phyloP scores from a whole-genome alignment of 768 basidiomycete species.

The Psilocybe subaeruginosa region DNA sequence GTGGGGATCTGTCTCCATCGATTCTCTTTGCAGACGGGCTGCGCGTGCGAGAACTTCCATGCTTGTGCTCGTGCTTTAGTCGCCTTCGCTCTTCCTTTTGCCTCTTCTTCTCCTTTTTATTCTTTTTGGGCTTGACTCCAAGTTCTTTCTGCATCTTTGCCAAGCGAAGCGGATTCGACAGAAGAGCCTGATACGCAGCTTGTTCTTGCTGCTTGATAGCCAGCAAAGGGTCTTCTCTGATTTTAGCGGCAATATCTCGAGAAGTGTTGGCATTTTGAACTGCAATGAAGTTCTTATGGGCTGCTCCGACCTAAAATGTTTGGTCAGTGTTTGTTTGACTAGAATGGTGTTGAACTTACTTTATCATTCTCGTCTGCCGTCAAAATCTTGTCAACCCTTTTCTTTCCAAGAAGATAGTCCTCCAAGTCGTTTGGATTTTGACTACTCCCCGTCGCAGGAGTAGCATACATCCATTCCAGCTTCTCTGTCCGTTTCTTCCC shows the following conservation, averaged over 20 bases:
- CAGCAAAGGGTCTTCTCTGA: constrained; percentile 96
- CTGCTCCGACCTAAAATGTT: constrained; percentile 66
- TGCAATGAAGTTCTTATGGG: constrained; percentile 93
- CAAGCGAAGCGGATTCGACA: constrained; percentile 85
- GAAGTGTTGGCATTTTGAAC: constrained; percentile 91
- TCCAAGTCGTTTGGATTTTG: constrained; percentile 92
- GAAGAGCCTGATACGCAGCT: constrained; percentile 83
- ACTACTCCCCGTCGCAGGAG: constrained; percentile 87
- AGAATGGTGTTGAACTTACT: constrained; percentile 29
- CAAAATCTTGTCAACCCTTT: constrained; percentile 94
- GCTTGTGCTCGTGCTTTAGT: constrained; percentile 42
- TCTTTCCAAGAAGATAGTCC: constrained; percentile 96
- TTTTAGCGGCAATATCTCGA: constrained; percentile 89
- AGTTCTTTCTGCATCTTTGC: constrained; percentile 80
- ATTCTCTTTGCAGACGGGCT: constrained; percentile 19
- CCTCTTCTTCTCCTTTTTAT: constrained; percentile 64
- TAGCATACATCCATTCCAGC: constrained; percentile 99
- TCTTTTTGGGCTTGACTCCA: constrained; percentile 82
- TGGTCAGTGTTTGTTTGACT: not conserved
- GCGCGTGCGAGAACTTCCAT: constrained; percentile 27
- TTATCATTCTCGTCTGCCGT: constrained; percentile 92
- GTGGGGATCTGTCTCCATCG: constrained; percentile 17
- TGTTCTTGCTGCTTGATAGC: constrained; percentile 99
- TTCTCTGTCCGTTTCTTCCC: constrained; percentile 94
- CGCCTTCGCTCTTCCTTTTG: constrained; percentile 50